Base-by-base conservation (phyloP, 345 rosid genomes). In the Passiflora organensis region DNA sequence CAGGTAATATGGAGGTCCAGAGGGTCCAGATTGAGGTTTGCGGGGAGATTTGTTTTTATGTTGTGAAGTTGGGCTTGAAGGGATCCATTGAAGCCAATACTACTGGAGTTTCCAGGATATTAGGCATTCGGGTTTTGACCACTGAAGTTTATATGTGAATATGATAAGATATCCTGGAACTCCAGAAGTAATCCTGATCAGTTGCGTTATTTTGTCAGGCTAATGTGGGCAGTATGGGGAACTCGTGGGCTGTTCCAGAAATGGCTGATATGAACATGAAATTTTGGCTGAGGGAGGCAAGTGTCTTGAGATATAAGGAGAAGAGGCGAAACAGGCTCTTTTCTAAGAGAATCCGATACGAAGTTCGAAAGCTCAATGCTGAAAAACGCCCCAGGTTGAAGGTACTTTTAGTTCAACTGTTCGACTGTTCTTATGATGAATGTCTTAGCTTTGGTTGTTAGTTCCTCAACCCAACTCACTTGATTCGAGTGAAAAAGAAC, bases 291-390 rank as follows among this genome's bases (percentile, higher is more conserved):
- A 82, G 98, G 68, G 95, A 82, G 61, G 98, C 95, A 2, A 88
- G 98, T 58, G 81, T 91, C 65, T 69, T 82, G 69, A 84, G 98
- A 64, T 88, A 88, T 80, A 91, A 86, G 70, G 89, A 84, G 81
- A 91, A 91, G 67, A 81, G 98, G 48, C 93, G 77, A 48, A 86
- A 46, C 60, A 77, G 98, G 48, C 95, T 91, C 49, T 91, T 91
- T 75, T 61, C 91, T 13, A 91, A 88, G 68, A 72, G 90, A 24
- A 81, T 91, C 23, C 82, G 96, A 8, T 91, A 91, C 56, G 72
- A 91, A 74, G 98, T 91, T 60, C 78, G 98, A 53, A 91, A 88
- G 78, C 84, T 86, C 67, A 91, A 91, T 47, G 98, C 98, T 1
- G 93, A 91, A 73, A 88, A 86, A 43, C 96, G 98, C 37, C 98